Percentiles rank a stretch among this genome's conserved stretches.
These are phyloP conservation scores for Ophiostoma sp. DNA, from an alignment of 2,329 filamentous ascomycete species.

Conservation along the genomic window DNA sequence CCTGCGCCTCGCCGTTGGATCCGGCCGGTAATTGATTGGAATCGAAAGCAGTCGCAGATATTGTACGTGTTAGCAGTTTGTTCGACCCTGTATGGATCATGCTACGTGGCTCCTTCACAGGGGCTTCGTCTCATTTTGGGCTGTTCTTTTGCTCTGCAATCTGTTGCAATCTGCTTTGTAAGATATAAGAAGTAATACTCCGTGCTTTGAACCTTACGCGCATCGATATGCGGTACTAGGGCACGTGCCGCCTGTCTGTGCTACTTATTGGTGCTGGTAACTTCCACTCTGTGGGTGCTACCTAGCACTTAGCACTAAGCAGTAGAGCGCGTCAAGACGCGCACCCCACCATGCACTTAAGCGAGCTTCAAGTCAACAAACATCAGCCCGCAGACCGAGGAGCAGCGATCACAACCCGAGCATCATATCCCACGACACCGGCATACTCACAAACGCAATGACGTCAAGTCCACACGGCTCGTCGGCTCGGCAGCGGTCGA, in stretches of 20 bases:
- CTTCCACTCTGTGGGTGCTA: too few species aligned
- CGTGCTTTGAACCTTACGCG: too few species aligned
- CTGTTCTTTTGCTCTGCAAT: background rate
- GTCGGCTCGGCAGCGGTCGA: constrained; percentile 41
- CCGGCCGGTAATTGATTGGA: background rate
- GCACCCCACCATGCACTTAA: constrained; percentile 20
- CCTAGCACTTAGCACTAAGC: background rate
- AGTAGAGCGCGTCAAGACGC: background rate
- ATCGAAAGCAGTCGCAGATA: background rate
- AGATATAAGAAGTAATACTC: background rate
- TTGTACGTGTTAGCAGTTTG: too few species aligned
- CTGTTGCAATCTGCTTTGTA: too few species aligned
- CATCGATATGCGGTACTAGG: background rate
- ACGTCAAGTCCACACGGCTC: constrained; percentile 18
- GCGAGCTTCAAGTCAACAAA: constrained; percentile 9
- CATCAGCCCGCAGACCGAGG: background rate
- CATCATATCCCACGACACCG: background rate
- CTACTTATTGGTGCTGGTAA: too few species aligned
- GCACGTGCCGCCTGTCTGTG: background rate
- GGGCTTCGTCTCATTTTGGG: background rate
- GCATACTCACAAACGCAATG: background rate
- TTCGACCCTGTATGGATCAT: background rate
- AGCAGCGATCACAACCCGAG: background rate
- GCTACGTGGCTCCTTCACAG: constrained; percentile 3
- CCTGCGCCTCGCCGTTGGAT: constrained; percentile 1